A percentile compares a stretch with the other conserved stretches of the same genome.
Evolutionary conservation across 2,329 filamentous ascomycete genomes (phyloP).

Genomic region (Verticillium tricorpus): DNA sequence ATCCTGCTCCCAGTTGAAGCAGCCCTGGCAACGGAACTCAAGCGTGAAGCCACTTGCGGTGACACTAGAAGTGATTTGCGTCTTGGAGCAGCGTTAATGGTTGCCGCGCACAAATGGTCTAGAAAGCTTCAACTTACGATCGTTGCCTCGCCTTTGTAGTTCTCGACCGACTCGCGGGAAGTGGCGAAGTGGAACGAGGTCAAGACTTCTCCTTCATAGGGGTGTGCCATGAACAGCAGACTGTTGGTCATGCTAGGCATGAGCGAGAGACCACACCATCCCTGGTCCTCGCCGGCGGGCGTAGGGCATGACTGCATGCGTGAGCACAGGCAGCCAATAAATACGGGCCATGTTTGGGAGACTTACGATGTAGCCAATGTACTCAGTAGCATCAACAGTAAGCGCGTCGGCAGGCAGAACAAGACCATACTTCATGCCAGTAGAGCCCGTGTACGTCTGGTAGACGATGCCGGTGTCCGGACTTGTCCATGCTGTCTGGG

Average conservation of each 20-base stretch:
- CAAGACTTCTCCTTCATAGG: constrained; percentile 45
- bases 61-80: constrained; percentile 53
- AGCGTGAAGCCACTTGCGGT: constrained; percentile 56
- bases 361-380: constrained; percentile 54
- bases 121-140: constrained; percentile 22
- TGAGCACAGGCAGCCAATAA: background rate
- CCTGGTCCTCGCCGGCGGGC: constrained; percentile 38
- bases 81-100: constrained; percentile 18
- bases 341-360: background rate
- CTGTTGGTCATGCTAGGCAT: constrained; percentile 53
- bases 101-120: background rate
- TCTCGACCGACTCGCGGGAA: constrained; percentile 34
- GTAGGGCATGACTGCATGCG: constrained; percentile 37
- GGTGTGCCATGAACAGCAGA: constrained; percentile 55
- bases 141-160: constrained; percentile 58
- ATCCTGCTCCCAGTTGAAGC: constrained; percentile 48
- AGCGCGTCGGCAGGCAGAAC: constrained; percentile 46
- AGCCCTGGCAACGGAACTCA: constrained; percentile 61
- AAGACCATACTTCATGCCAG: constrained; percentile 49
- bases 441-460: constrained; percentile 41
- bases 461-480: constrained; percentile 48
- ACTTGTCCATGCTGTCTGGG: constrained; percentile 32
- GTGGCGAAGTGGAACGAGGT: constrained; percentile 42
- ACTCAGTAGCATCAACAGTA: constrained; percentile 45
- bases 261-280: constrained; percentile 56